phyloP scores from a whole-genome alignment of 768 basidiomycete species.

The Mycena kentingensis region DNA sequence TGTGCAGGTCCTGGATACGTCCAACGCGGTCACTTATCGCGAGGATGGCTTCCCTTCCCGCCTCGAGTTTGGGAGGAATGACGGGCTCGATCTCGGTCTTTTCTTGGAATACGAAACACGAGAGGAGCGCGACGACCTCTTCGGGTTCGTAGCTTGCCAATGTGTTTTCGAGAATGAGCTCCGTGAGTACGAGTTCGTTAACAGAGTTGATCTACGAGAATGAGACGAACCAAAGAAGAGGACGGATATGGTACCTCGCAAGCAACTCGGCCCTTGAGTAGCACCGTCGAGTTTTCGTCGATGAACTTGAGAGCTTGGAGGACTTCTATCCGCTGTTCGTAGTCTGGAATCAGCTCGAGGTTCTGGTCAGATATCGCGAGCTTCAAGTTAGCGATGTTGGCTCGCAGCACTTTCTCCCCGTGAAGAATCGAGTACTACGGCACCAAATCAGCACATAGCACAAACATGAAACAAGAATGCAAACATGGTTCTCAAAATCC shows the following conservation, averaged over 20 bases:
- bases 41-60: conserved; percentile 77
- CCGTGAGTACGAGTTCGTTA: conserved; percentile 95
- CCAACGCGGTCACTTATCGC: conserved; percentile 79
- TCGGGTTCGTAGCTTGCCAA: conserved; percentile 89
- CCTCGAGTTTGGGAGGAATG: conserved; percentile 76
- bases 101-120: conserved; percentile 98
- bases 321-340: conserved; percentile 91
- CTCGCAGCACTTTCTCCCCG: conserved; percentile 69
- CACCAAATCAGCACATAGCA: conserved; percentile 1
- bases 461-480: conserved; percentile 35
- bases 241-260: conserved; percentile 73
- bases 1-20: conserved; percentile 75
- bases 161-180: conserved; percentile 95
- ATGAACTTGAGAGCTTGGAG: conserved; percentile 91
- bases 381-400: conserved; percentile 77
- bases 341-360: conserved; percentile 93
- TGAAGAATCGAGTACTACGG: conserved; percentile 77
- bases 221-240: conserved; percentile 3
- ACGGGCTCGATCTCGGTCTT: conserved; percentile 90
- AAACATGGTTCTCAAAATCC: conserved; percentile 75
- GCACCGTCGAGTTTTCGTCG: conserved; percentile 92
- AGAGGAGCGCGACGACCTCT: conserved; percentile 94
- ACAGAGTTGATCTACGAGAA: conserved; percentile 89
- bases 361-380: conserved; percentile 94
- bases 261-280: conserved; percentile 95